A percentile compares a stretch with the other conserved stretches of the same genome.
These are phyloP conservation scores for Pelargonium cotyledonis DNA, from an alignment of 441 rosid genomes.

Conservation along the genomic window DNA sequence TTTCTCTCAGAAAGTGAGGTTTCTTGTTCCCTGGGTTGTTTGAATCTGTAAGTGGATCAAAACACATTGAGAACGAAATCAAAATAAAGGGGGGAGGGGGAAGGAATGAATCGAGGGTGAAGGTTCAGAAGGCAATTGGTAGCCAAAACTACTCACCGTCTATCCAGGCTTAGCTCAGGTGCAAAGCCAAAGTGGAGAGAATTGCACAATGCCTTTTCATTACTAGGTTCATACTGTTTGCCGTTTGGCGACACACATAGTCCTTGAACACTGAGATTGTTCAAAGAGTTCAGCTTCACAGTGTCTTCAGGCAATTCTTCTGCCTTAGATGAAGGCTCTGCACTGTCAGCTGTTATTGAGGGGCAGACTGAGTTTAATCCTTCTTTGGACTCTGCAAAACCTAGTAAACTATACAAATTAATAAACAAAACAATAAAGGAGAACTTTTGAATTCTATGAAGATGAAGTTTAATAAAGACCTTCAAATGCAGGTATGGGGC, in stretches of 20 bases:
- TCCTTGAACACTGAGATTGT: slow-evolving; percentile 22
- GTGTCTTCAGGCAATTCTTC: slow-evolving; percentile 25
- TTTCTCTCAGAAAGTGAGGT: slow-evolving; percentile 25
- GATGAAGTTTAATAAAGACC: slow-evolving; percentile 18
- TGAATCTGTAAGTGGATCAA: slow-evolving; percentile 34
- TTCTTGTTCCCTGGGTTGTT: slow-evolving; percentile 26
- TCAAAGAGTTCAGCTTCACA: slow-evolving; percentile 17
- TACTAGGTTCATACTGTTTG: slow-evolving; percentile 20
- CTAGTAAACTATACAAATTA: slow-evolving; percentile 10
- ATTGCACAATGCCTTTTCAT: slow-evolving; percentile 22
- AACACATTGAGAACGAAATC: slow-evolving; percentile 3
- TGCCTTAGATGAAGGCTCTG: slow-evolving; percentile 15
- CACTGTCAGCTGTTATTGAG: slow-evolving; percentile 20
- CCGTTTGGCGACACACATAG: slow-evolving; percentile 11
- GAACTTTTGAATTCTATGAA: background rate
- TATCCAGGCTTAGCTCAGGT: slow-evolving; percentile 23
- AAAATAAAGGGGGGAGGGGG: background rate
- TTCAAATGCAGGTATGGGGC: slow-evolving; percentile 19
- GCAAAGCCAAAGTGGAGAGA: slow-evolving; percentile 16
- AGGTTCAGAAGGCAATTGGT: slow-evolving; percentile 3
- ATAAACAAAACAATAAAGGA: background rate
- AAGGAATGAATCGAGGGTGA: background rate
- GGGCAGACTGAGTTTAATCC: slow-evolving; percentile 26
- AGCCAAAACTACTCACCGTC: slow-evolving; percentile 22
- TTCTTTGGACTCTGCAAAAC: slow-evolving; percentile 26